A percentile compares a stretch with the other conserved stretches of the same genome.
These are phyloP conservation scores for Trichosporon ovoides DNA, from an alignment of 1,284 basidiomycete species.

Conservation along the genomic window DNA sequence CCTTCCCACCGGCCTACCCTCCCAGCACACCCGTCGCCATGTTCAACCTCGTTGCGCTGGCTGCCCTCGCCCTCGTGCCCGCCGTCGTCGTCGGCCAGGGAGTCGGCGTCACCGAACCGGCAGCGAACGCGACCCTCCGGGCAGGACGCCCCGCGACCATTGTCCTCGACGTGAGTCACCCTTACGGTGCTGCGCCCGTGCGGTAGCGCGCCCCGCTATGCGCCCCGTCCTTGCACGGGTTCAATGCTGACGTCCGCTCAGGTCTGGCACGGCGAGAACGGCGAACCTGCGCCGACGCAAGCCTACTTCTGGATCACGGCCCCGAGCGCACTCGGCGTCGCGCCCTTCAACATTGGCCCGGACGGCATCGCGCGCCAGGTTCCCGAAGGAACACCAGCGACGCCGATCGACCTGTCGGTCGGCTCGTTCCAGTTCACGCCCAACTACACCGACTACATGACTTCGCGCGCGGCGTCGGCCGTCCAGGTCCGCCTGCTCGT, in stretches of 20 bases:
- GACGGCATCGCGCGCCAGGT: not conserved
- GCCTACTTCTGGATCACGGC: constrained; percentile 1
- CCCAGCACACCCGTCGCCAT: not conserved
- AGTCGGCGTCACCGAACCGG: not conserved
- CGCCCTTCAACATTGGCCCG: not conserved
- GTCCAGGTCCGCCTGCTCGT: not conserved
- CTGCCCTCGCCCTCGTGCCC: not conserved
- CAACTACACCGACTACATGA: not conserved
- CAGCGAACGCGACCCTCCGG: not conserved
- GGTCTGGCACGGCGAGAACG: not conserved
- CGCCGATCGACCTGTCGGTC: not conserved
- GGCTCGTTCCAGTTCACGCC: not conserved
- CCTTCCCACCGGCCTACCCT: not conserved
- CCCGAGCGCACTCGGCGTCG: not conserved
- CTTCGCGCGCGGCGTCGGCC: not conserved
- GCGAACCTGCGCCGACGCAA: not conserved
- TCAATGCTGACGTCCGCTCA: not conserved
- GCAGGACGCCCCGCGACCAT: not conserved
- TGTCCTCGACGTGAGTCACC: not conserved
- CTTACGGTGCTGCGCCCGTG: no score
- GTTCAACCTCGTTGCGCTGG: not conserved
- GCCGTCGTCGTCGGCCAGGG: not conserved
- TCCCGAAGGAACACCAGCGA: not conserved
- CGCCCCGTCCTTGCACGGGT: no score
- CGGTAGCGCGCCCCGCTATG: no score